phyloP scores from a whole-genome alignment of 2,329 filamentous ascomycete species.

The Neonectria punicea region DNA sequence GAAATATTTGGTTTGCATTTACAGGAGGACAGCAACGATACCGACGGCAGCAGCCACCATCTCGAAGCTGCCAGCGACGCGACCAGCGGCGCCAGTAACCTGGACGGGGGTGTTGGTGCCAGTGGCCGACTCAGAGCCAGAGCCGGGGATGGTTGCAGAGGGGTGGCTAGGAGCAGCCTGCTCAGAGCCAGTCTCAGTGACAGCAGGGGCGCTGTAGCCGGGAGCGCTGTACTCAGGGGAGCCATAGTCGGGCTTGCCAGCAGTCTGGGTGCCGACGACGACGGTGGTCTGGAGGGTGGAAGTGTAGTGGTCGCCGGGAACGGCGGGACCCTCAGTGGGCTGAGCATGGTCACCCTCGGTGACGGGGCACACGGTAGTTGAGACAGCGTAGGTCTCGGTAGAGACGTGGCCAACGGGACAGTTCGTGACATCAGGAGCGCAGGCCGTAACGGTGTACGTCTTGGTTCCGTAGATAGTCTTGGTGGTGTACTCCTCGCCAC shows the following conservation, averaged over 20 bases:
- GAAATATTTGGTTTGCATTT: slow-evolving; percentile 40
- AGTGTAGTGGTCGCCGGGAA: slow-evolving; percentile 45
- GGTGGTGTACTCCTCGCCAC: slow-evolving; percentile 23
- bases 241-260: slow-evolving; percentile 31
- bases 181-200: neutral
- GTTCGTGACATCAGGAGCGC: slow-evolving; percentile 29
- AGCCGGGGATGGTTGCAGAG: slow-evolving; percentile 33
- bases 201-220: slow-evolving; percentile 12
- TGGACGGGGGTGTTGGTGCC: slow-evolving; percentile 32
- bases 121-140: slow-evolving; percentile 30
- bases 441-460: slow-evolving; percentile 39
- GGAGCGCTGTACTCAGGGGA: slow-evolving; percentile 45
- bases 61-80: slow-evolving; percentile 43
- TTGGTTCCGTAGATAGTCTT: slow-evolving; percentile 40
- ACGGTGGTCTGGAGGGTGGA: slow-evolving; percentile 45
- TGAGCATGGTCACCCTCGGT: slow-evolving; percentile 23
- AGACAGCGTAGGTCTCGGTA: slow-evolving; percentile 46
- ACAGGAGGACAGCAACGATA: slow-evolving; percentile 48
- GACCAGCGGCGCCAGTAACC: slow-evolving; percentile 47
- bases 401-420: slow-evolving; percentile 44
- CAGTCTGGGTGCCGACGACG: slow-evolving; percentile 4
- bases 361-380: slow-evolving; percentile 51
- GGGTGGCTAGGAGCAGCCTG: slow-evolving; percentile 29
- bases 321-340: slow-evolving; percentile 27
- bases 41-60: slow-evolving; percentile 46